These are phyloP conservation scores for Botrytis aclada DNA, from an alignment of 2,329 filamentous ascomycete genomes.

Conservation along the genomic window DNA sequence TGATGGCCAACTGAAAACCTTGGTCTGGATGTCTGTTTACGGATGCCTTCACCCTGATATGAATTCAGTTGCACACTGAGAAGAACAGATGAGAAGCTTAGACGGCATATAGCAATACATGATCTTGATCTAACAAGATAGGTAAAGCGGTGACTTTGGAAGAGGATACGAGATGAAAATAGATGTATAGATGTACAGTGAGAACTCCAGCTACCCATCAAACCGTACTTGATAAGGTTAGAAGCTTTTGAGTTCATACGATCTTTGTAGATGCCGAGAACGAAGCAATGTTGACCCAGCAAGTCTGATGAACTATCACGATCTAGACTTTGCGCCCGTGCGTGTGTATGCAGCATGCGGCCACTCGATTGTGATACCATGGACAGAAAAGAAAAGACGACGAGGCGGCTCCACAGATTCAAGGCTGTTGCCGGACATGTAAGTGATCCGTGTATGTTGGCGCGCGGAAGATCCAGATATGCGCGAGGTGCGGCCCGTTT, in stretches of 20 bases:
- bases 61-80: not conserved
- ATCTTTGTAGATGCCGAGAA: not conserved
- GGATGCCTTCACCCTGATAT: not conserved
- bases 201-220: not conserved
- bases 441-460: slow-evolving; percentile 10
- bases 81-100: not conserved
- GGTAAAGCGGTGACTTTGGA: not conserved
- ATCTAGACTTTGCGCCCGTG: not conserved
- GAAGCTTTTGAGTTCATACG: not conserved
- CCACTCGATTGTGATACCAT: not conserved
- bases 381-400: not conserved
- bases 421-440: not conserved
- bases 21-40: not conserved
- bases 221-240: not conserved
- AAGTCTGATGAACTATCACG: not conserved
- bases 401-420: slow-evolving; percentile 2
- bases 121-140: not conserved
- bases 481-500: slow-evolving; percentile 15
- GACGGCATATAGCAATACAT: no score
- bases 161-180: not conserved
- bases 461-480: slow-evolving; percentile 17
- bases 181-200: not conserved
- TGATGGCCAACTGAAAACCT: not conserved
- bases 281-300: not conserved
- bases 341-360: not conserved